phyloP scores from a whole-genome alignment of 768 basidiomycete genomes.

The Tephrocybe sp. region DNA sequence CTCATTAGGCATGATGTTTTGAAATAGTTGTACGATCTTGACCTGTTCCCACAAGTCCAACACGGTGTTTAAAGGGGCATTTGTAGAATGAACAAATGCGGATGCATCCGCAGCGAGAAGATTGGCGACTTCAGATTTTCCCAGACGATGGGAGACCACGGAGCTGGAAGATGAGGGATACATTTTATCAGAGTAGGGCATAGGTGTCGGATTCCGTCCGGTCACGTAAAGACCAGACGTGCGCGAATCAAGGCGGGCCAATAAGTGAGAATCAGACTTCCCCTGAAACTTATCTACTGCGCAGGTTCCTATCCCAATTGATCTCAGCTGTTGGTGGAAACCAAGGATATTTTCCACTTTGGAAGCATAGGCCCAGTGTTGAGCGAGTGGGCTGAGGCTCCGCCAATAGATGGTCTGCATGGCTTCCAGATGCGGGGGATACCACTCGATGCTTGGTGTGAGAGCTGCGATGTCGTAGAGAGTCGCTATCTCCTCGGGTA shows the following conservation, averaged over 20 bases:
- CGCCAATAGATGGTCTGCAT: constrained; percentile 45
- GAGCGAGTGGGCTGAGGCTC: constrained; percentile 22
- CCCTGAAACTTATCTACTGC: background rate
- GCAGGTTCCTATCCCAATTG: constrained; percentile 4
- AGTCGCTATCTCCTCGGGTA: constrained; percentile 26
- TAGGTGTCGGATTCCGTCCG: background rate
- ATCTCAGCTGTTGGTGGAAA: constrained; percentile 18
- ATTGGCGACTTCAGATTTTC: background rate
- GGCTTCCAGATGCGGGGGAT: constrained; percentile 32
- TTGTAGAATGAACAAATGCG: background rate
- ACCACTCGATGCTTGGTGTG: constrained; percentile 34
- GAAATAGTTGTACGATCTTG: background rate
- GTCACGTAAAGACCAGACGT: background rate
- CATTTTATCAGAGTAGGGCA: background rate
- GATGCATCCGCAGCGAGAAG: background rate
- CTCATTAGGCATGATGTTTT: background rate
- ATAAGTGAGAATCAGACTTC: background rate
- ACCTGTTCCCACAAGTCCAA: constrained; percentile 13
- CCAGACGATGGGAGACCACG: background rate
- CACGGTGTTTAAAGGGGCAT: constrained; percentile 4
- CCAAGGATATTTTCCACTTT: constrained; percentile 27
- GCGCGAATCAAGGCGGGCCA: constrained; percentile 1
- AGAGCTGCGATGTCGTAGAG: constrained; percentile 33
- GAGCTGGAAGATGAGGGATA: background rate
- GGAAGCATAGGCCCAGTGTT: constrained; percentile 29